Evolutionary conservation across 1,139 yeast species (phyloP).

Genomic region (Suhomyces guaymorum): DNA sequence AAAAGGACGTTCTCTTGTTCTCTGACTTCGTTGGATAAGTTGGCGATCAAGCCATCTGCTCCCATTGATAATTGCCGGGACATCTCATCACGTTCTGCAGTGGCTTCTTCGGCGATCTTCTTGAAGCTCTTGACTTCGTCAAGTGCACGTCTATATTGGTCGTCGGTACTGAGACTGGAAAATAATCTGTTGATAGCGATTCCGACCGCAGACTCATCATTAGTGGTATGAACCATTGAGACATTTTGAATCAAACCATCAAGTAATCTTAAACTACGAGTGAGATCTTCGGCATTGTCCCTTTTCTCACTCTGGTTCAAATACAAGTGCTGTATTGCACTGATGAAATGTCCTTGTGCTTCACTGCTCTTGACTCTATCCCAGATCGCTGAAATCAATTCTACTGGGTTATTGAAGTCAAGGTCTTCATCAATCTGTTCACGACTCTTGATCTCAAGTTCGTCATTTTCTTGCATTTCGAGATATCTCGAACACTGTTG

Average conservation of each 20-base stretch:
- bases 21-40: slow-evolving; percentile 63
- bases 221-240: slow-evolving; percentile 61
- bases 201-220: slow-evolving; percentile 75
- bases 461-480: slow-evolving; percentile 69
- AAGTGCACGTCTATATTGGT: slow-evolving; percentile 78
- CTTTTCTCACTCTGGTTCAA: slow-evolving; percentile 65
- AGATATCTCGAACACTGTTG: slow-evolving; percentile 68
- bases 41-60: slow-evolving; percentile 80
- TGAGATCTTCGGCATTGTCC: slow-evolving; percentile 49
- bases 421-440: slow-evolving; percentile 63
- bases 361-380: slow-evolving; percentile 68
- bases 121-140: slow-evolving; percentile 68
- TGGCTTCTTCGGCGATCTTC: slow-evolving; percentile 73
- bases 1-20: slow-evolving; percentile 72
- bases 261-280: slow-evolving; percentile 71
- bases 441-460: slow-evolving; percentile 59
- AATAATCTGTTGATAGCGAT: slow-evolving; percentile 79
- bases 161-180: slow-evolving; percentile 85
- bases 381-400: slow-evolving; percentile 70
- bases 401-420: slow-evolving; percentile 74
- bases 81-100: slow-evolving; percentile 82
- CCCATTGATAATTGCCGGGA: slow-evolving; percentile 75
- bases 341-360: slow-evolving; percentile 68
- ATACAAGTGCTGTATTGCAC: slow-evolving; percentile 83
- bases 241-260: slow-evolving; percentile 85